Base-by-base conservation (phyloP, 1,139 yeast genomes). In the Lodderomyces oxycetoniae region DNA sequence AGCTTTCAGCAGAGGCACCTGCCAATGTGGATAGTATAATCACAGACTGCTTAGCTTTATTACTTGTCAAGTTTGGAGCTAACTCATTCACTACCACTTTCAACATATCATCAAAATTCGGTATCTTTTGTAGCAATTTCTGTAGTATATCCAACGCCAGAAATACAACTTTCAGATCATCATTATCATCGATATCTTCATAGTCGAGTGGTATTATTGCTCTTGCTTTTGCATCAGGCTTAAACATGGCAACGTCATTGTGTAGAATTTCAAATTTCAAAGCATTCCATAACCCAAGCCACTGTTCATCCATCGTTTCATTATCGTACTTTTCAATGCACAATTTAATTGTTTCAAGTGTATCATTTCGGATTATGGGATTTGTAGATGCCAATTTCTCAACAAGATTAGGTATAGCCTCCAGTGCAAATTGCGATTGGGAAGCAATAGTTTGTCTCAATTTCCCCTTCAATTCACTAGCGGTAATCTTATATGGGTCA, bases 351-450 rank as follows among this genome's bases (percentile, higher is more conserved):
- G 95, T 79, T 30, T 66, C 57, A 29, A 91, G 61, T 0, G 88
- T 79, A 49, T 93, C 98, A 38, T 74, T 65, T 52, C 93, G 80
- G 16, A 88, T 89, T 3, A 65, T 57, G 1, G 86, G 79, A 13
- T 91, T 82, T 2, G 95, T 80, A 0, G 96, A 85, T 1, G 91
- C 75, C 38, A 89, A 67, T 53, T 91, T 93, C 46, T 89, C 96
- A 28, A 88, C 64, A 33, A 93, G 65, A 37, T 81, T 85, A 1
- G 88, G 80, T 42, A 88, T 76, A 0, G 87, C 71, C 46, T 85
- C 95, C 26, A 72, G 69, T 1, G 93, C 88, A 55, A 80, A 84
- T 5, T 66, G 48, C 1, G 77, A 61, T 35, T 79, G 84, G 2
- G 86, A 71, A 0, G 88, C 68, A 29, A 91, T 70, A 5, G 86